Base-by-base conservation (phyloP, 2,329 filamentous ascomycete genomes). In the Fonsecaea monophora region DNA sequence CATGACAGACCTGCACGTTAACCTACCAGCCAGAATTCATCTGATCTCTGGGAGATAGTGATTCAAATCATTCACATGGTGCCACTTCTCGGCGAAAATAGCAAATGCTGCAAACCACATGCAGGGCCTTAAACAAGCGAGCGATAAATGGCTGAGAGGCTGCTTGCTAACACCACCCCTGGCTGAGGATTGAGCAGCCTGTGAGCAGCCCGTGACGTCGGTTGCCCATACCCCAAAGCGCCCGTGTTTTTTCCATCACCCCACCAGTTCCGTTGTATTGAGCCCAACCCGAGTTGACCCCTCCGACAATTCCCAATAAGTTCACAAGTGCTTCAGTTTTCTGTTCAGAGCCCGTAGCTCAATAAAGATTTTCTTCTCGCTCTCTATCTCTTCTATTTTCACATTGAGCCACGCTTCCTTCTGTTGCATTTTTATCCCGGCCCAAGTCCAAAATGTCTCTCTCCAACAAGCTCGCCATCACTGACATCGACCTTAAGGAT, bases 401-500 rank as follows among this genome's bases (percentile, higher is more conserved):
- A 37, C 37, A 32, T 53, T 40, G 48, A 54, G 15, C 13, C n/a
- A 9, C 45, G 50, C 42, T 60, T 53, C 21, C 34, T 55, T 53
- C 53, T 34, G 55, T 58, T 18, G 57, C 21, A 38, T 60, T 55
- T n/a, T 40, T 45, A 53, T 10, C 18, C 50, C 45, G 34, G 7
- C 30, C 25, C 48, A 34, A 21, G 30, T 37, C 56, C 55, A 78
- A 63, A 68, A 99, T 99, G 95, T 98, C 95, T 89, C 92, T 99
- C 79, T 92, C 94, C 76, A 97, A 89, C 88, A 99, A 99, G 88
- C 92, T 99, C 76, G 92, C 93, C 74, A 97, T 99, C 82, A 92
- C 89, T 73, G 94, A 99, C 79, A 90, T 96, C 77, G 94, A 99
- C 83, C 87, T 99, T 82, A 96, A 97, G 89, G 94, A 87, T 88